Percentiles rank a stretch among this genome's conserved stretches.
phyloP scores from a whole-genome alignment of 805 yeast species.

The Lipomyces anomalus region DNA sequence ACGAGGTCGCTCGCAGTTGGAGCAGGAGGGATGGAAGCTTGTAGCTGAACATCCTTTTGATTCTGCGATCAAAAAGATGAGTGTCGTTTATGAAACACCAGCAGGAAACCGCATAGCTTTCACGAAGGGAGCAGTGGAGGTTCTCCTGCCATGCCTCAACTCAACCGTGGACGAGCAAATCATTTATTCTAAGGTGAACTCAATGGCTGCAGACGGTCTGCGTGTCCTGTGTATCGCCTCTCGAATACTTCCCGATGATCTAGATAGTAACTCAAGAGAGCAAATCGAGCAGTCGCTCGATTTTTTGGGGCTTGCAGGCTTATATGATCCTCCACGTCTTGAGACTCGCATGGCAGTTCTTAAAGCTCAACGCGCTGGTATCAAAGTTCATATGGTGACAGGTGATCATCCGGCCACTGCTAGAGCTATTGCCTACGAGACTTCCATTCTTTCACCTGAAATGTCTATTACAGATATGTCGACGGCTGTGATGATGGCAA shows the following conservation, averaged over 20 bases:
- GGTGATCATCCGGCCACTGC: conserved; percentile 83
- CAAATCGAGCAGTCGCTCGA: conserved; percentile 48
- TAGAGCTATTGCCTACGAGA: conserved; percentile 72
- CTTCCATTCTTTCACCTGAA: conserved; percentile 56
- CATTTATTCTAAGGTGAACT: conserved; percentile 53
- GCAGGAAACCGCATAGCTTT: conserved; percentile 32
- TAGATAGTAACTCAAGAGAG: conserved; percentile 34
- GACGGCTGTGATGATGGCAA: conserved; percentile 62
- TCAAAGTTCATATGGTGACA: conserved; percentile 74
- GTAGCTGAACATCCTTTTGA: conserved; percentile 71
- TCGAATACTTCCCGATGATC: conserved; percentile 27
- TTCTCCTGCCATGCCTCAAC: conserved; percentile 45
- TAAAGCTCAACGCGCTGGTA: conserved; percentile 67
- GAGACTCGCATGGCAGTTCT: conserved; percentile 66
- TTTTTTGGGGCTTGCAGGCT: conserved; percentile 67
- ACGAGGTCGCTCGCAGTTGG: conserved; percentile 41
- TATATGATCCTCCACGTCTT: conserved; percentile 75
- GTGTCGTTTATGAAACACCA: conserved; percentile 45
- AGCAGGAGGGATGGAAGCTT: conserved; percentile 38
- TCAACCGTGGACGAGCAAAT: conserved; percentile 32
- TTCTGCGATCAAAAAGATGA: conserved; percentile 67
- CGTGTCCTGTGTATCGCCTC: conserved; percentile 70
- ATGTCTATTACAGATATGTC: conserved; percentile 43
- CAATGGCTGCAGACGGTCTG: conserved; percentile 58
- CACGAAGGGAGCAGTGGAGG: conserved; percentile 74